Conservation (phyloP, 2,329 filamentous ascomycete species). For the Ophiocordyceps sinensis region DNA sequence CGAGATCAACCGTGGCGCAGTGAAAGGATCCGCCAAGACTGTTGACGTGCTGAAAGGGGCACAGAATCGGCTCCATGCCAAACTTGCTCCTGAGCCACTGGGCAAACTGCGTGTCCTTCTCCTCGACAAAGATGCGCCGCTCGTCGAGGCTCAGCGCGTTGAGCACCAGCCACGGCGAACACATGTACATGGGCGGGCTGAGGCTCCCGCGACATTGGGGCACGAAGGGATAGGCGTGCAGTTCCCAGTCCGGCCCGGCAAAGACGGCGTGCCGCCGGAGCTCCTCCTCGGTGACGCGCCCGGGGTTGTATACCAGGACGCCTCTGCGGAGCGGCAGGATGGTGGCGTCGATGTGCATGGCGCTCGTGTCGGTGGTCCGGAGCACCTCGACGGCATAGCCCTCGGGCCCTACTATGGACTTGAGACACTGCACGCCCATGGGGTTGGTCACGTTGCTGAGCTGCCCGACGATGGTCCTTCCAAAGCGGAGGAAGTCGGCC, state of each 20-base stretch:
- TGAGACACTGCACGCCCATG: neutral
- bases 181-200: slow-evolving; percentile 2
- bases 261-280: slow-evolving; percentile 1
- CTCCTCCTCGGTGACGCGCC: neutral
- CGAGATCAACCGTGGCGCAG: slow-evolving; percentile 3
- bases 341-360: slow-evolving; percentile 3
- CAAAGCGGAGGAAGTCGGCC: slow-evolving; percentile 3
- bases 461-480: slow-evolving; percentile 2
- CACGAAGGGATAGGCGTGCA: slow-evolving; percentile 1
- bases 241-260: neutral
- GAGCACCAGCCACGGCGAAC: slow-evolving; percentile 2
- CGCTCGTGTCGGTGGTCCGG: neutral
- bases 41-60: slow-evolving; percentile 3
- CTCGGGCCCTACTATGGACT: slow-evolving; percentile 1
- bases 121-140: slow-evolving; percentile 1
- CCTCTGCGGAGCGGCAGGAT: slow-evolving; percentile 2
- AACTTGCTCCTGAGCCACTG: neutral
- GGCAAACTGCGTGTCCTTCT: slow-evolving; percentile 1
- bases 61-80: slow-evolving; percentile 2
- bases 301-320: slow-evolving; percentile 1
- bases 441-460: slow-evolving; percentile 2
- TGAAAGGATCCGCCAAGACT: slow-evolving; percentile 2
- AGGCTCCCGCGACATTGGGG: neutral
- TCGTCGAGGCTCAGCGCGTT: slow-evolving; percentile 3
- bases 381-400: slow-evolving; percentile 2